These are phyloP conservation scores for Elsinoe necatrix DNA, from an alignment of 2,329 filamentous ascomycete species.

Conservation along the genomic window DNA sequence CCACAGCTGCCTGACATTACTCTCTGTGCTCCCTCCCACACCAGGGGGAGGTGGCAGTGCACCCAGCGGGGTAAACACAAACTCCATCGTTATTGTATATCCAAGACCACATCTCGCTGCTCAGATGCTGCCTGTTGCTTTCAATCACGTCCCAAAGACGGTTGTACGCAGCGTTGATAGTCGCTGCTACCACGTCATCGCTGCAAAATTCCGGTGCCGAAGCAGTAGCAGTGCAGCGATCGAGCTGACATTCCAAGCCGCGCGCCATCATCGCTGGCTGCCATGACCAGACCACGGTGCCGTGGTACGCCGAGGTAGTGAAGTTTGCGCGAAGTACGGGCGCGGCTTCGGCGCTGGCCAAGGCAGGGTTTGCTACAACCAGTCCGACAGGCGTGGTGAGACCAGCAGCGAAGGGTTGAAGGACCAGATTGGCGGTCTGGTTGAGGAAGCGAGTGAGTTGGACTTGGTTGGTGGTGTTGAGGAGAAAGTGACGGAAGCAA, in stretches of 20 bases:
- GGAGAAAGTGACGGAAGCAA: conserved; percentile 54
- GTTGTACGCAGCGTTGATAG: conserved; percentile 46
- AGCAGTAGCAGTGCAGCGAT: conserved; percentile 36
- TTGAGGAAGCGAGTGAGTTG: conserved; percentile 51
- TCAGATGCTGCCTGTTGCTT: conserved; percentile 44
- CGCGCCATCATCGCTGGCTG: conserved; percentile 57
- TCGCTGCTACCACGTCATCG: conserved; percentile 36
- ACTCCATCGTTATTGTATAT: conserved; percentile 42
- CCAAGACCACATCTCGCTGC: conserved; percentile 57
- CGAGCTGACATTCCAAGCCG: conserved; percentile 51
- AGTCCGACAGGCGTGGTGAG: conserved; percentile 49
- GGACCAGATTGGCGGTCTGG: conserved; percentile 49
- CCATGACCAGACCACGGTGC: conserved; percentile 58
- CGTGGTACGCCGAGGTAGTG: conserved; percentile 53
- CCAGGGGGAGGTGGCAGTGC: conserved; percentile 42
- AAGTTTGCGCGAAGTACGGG: conserved; percentile 44
- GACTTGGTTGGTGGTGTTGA: conserved; percentile 50
- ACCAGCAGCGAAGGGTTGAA: conserved; percentile 51
- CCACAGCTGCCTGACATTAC: conserved; percentile 50
- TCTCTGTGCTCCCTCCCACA: conserved; percentile 31
- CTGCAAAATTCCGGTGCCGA: conserved; percentile 43
- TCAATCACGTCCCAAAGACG: conserved; percentile 54
- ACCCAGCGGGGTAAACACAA: conserved; percentile 44
- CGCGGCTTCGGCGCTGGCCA: conserved; percentile 35
- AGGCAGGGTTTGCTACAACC: conserved; percentile 54